Evolutionary conservation across 305 asterid genomes (phyloP).

Genomic region (Solanum hybrid): DNA sequence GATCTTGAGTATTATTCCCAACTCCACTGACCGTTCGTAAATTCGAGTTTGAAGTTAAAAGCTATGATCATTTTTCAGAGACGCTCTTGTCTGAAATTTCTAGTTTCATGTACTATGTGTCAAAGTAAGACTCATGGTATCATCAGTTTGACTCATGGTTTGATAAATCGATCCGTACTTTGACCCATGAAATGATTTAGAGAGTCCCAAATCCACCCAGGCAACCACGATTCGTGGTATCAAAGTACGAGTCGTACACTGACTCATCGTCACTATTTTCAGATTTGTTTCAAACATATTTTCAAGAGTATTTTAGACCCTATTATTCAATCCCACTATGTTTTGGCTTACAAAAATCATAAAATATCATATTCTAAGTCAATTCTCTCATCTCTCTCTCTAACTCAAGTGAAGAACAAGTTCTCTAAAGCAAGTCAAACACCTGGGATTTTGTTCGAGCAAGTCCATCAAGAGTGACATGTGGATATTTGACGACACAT

Average conservation of each 20-base stretch:
- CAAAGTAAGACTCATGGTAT: neutral
- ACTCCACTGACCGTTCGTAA: neutral
- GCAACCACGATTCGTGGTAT: neutral
- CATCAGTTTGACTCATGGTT: accelerated
- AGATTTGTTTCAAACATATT: neutral
- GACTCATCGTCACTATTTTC: neutral
- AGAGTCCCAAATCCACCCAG: neutral
- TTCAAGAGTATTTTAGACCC: neutral
- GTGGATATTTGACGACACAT: neutral
- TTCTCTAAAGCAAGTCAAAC: neutral
- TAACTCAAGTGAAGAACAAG: neutral
- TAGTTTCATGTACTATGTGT: neutral
- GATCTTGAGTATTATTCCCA: neutral
- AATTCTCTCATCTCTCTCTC: neutral
- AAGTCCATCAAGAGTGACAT: neutral
- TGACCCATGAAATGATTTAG: neutral
- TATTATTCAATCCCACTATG: neutral
- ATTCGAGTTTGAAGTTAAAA: neutral
- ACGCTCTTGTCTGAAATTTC: neutral
- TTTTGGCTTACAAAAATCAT: neutral
- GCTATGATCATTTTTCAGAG: neutral
- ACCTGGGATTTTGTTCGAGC: neutral
- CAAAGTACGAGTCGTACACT: neutral
- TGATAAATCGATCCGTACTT: neutral
- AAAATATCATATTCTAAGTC: neutral